Evolutionary conservation across 306 rosid genomes (phyloP).

Genomic region (Vachellia pachyceras): DNA sequence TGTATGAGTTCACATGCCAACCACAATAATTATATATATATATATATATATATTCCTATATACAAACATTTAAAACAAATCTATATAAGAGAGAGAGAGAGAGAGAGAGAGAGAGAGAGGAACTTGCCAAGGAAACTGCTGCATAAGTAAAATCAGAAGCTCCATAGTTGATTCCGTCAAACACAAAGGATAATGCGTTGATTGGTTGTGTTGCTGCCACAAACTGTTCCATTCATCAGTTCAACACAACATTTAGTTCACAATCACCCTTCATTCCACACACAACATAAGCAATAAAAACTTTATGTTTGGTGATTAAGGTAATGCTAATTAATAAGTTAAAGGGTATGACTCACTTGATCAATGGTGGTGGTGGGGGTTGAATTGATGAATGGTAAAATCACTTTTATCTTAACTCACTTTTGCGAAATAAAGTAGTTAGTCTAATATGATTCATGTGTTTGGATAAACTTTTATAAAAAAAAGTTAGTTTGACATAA

Average conservation of each 20-base stretch:
- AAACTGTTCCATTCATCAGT: constrained; percentile 56
- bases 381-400: not conserved
- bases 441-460: too few species aligned
- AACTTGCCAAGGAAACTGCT: constrained; percentile 80
- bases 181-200: constrained; percentile 86
- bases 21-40: too few species aligned
- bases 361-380: not conserved
- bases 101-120: too few species aligned
- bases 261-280: not conserved
- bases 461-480: too few species aligned
- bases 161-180: constrained; percentile 94
- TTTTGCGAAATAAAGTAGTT: too few species aligned
- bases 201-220: constrained; percentile 97
- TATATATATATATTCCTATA: too few species aligned
- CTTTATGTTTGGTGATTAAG: not conserved
- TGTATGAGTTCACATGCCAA: not conserved
- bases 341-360: not conserved
- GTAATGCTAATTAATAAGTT: too few species aligned
- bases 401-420: too few species aligned
- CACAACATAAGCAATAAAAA: not conserved
- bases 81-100: too few species aligned
- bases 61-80: too few species aligned
- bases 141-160: constrained; percentile 96
- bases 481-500: too few species aligned
- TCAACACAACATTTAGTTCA: not conserved